These are phyloP conservation scores for Paraconiothyrium sp. DNA, from an alignment of 2,329 filamentous ascomycete genomes.

Conservation along the genomic window DNA sequence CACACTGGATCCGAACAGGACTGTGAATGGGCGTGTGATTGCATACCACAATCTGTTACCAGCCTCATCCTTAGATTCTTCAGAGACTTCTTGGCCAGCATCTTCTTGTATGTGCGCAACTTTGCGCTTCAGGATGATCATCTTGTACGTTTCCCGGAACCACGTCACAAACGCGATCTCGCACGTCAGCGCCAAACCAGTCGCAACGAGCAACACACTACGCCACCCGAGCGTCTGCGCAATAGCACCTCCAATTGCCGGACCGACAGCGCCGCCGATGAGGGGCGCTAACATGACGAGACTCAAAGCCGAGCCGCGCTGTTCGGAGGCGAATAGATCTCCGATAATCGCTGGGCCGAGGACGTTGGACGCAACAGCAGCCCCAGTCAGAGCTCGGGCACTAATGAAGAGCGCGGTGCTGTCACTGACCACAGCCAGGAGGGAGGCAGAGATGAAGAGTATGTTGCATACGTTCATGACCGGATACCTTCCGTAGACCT, in stretches of 20 bases:
- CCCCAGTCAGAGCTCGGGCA: slow-evolving; percentile 55
- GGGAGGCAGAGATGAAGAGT: slow-evolving; percentile 56
- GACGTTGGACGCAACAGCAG: slow-evolving; percentile 61
- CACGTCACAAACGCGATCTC: slow-evolving; percentile 62
- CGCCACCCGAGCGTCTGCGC: slow-evolving; percentile 67
- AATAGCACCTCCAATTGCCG: slow-evolving; percentile 64
- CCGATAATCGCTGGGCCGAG: slow-evolving; percentile 71
- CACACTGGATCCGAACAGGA: slow-evolving; percentile 61
- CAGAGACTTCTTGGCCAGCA: slow-evolving; percentile 18
- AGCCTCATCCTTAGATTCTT: slow-evolving; percentile 26
- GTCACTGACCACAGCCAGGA: slow-evolving; percentile 51
- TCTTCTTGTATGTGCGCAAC: slow-evolving; percentile 32
- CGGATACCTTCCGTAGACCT: slow-evolving; percentile 44
- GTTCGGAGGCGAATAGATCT: slow-evolving; percentile 68
- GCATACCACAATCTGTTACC: slow-evolving; percentile 46
- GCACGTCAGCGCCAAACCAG: slow-evolving; percentile 58
- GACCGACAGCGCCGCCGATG: slow-evolving; percentile 66
- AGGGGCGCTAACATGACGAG: slow-evolving; percentile 66
- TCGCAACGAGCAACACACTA: slow-evolving; percentile 61
- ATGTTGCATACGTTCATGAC: slow-evolving; percentile 51
- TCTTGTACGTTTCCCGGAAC: slow-evolving; percentile 70
- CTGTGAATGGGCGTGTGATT: slow-evolving; percentile 53
- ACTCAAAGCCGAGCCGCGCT: slow-evolving; percentile 68
- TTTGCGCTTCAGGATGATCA: slow-evolving; percentile 59
- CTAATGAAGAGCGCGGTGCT: slow-evolving; percentile 53